Evolutionary conservation across 2,329 filamentous ascomycete species (phyloP).

Genomic region (Phialophora macrospora): DNA sequence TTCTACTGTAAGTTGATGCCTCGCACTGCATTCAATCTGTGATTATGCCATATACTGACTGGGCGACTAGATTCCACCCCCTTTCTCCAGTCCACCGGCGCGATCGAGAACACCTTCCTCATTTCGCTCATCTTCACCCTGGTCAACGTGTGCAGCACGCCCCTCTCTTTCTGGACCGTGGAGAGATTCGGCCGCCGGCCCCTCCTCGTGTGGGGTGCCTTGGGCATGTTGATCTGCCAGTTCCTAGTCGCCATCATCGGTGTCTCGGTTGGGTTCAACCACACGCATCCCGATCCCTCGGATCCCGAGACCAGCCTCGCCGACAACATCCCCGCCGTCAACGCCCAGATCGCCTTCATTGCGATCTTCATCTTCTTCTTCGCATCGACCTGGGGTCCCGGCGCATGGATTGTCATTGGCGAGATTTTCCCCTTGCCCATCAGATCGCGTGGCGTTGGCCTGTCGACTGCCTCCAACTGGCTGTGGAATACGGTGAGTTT

Average conservation of each 20-base stretch:
- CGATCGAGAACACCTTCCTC: conserved; percentile 77
- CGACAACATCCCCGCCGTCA: conserved; percentile 51
- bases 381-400: conserved; percentile 84
- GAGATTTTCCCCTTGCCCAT: conserved; percentile 91
- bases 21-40: not conserved
- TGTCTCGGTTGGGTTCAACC: conserved; percentile 36
- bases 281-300: conserved; percentile 55
- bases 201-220: conserved; percentile 77
- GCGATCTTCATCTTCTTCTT: conserved; percentile 95
- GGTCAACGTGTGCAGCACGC: conserved; percentile 85
- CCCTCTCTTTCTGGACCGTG: conserved; percentile 83
- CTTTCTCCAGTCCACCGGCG: conserved; percentile 78
- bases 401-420: conserved; percentile 73
- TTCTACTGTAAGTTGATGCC: conserved; percentile 64
- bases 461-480: conserved; percentile 91
- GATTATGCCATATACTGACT: not conserved
- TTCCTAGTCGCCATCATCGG: conserved; percentile 77
- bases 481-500: conserved; percentile 78
- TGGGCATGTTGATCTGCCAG: conserved; percentile 84
- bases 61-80: not conserved
- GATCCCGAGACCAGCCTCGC: conserved; percentile 64
- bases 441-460: conserved; percentile 81
- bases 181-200: conserved; percentile 80
- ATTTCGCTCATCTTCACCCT: conserved; percentile 85
- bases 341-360: conserved; percentile 82